A percentile compares a stretch with the other conserved stretches of the same genome.
Evolutionary conservation across 2,329 filamentous ascomycete species (phyloP).

Genomic region (Aspergillus brasiliensis): DNA sequence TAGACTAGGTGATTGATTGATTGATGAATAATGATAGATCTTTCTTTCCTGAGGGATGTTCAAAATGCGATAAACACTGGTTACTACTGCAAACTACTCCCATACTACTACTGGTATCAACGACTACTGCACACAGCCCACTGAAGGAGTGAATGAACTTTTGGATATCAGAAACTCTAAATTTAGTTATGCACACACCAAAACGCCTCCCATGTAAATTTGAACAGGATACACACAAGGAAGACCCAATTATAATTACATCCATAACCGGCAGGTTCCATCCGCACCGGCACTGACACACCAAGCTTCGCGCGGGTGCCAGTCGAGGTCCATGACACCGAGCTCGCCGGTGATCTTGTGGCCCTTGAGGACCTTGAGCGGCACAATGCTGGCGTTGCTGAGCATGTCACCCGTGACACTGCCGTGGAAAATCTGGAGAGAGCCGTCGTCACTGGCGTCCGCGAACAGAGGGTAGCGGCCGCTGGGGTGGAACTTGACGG

Average conservation of each 20-base stretch:
- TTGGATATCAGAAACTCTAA: slow-evolving; percentile 32
- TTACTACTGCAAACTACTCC: too few species aligned
- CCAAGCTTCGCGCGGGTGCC: slow-evolving; percentile 95
- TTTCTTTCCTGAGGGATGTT: too few species aligned
- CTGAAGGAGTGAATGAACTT: slow-evolving; percentile 20
- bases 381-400: slow-evolving; percentile 95
- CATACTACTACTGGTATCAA: too few species aligned
- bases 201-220: slow-evolving; percentile 26
- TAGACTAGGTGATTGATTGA: too few species aligned
- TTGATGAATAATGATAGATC: too few species aligned
- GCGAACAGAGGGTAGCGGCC: slow-evolving; percentile 82
- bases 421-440: slow-evolving; percentile 93
- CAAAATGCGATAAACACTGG: too few species aligned
- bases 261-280: slow-evolving; percentile 89
- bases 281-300: slow-evolving; percentile 92
- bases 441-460: slow-evolving; percentile 92
- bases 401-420: slow-evolving; percentile 93
- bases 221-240: slow-evolving; percentile 20
- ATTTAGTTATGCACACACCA: slow-evolving; percentile 25
- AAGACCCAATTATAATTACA: slow-evolving; percentile 46
- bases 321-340: slow-evolving; percentile 91
- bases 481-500: slow-evolving; percentile 82
- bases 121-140: slow-evolving; percentile 9
- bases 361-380: slow-evolving; percentile 88
- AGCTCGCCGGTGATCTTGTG: slow-evolving; percentile 84